phyloP scores from a whole-genome alignment of 176 grass and related monocot species.

The Chrysopogon serrulatus region DNA sequence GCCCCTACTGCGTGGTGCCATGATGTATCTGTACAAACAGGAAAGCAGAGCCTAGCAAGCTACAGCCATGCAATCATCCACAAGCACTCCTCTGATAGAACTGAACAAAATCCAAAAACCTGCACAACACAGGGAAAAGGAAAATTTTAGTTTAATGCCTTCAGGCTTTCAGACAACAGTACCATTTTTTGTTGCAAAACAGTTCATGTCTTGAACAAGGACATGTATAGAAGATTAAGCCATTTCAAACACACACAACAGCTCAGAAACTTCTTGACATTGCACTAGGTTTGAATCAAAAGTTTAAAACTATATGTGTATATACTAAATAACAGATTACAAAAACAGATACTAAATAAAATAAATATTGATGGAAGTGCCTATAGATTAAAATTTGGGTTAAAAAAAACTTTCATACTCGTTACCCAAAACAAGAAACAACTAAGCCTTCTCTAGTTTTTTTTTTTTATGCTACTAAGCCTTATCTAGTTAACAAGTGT shows the following conservation, averaged over 20 bases:
- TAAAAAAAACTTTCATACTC: neutral
- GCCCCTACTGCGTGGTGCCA: constrained; percentile 60
- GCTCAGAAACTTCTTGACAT: neutral
- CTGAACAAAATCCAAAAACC: neutral
- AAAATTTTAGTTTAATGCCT: neutral
- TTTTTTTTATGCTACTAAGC: too few species aligned
- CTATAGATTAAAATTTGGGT: neutral
- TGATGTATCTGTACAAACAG: constrained; percentile 24
- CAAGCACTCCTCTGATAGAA: constrained; percentile 20
- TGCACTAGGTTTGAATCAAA: neutral
- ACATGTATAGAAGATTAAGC: neutral
- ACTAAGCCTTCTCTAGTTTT: too few species aligned
- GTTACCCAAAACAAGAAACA: neutral
- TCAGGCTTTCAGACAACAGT: neutral
- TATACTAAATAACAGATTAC: constrained; percentile 6
- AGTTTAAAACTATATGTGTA: neutral
- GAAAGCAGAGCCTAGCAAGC: constrained; percentile 28
- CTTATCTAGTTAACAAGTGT: neutral
- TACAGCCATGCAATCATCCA: constrained; percentile 23
- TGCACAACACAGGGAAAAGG: neutral
- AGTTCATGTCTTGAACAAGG: neutral
- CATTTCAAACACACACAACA: neutral
- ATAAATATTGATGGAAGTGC: neutral
- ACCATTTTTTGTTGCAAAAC: neutral
- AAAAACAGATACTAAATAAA: neutral